phyloP scores from a whole-genome alignment of 768 basidiomycete genomes.

The Boletus pseudopeckii region DNA sequence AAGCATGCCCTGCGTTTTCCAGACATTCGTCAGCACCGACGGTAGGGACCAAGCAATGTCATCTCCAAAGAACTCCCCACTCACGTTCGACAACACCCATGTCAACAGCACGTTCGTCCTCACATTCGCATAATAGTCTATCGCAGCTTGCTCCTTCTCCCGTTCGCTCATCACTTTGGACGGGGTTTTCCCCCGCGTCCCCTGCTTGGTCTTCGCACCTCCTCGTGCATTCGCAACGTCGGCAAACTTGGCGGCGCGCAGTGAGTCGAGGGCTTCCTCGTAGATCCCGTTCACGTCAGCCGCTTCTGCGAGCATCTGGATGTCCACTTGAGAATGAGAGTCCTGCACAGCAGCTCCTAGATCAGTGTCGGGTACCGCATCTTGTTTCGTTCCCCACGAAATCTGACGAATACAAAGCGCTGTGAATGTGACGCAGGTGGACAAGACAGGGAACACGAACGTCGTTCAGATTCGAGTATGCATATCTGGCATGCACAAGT shows the following conservation, averaged over 20 bases:
- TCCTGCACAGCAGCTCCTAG: constrained; percentile 83
- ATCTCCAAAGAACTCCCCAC: constrained; percentile 11
- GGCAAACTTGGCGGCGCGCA: constrained; percentile 52
- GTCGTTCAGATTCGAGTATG: constrained; percentile 83
- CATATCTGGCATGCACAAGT: constrained; percentile 53
- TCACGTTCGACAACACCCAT: constrained; percentile 84
- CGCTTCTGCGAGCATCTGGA: constrained; percentile 78
- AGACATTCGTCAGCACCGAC: neutral
- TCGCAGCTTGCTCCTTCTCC: constrained; percentile 71
- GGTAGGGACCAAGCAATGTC: neutral
- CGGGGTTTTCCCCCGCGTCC: constrained; percentile 8
- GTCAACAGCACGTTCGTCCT: constrained; percentile 76
- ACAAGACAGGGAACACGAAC: constrained; percentile 34
- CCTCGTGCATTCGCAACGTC: constrained; percentile 7
- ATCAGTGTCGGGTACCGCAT: constrained; percentile 66
- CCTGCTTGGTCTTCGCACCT: constrained; percentile 9
- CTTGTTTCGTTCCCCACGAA: constrained; percentile 97
- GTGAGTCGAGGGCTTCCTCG: constrained; percentile 75
- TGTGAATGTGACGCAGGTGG: constrained; percentile 11
- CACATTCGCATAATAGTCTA: constrained; percentile 86
- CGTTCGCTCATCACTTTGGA: constrained; percentile 37
- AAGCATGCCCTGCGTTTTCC: constrained; percentile 53
- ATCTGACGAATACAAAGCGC: constrained; percentile 43
- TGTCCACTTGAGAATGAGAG: constrained; percentile 77
- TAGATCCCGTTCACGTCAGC: constrained; percentile 83